These are phyloP conservation scores for Fusarium fracticaudum DNA, from an alignment of 2,329 filamentous ascomycete genomes.

Conservation along the genomic window DNA sequence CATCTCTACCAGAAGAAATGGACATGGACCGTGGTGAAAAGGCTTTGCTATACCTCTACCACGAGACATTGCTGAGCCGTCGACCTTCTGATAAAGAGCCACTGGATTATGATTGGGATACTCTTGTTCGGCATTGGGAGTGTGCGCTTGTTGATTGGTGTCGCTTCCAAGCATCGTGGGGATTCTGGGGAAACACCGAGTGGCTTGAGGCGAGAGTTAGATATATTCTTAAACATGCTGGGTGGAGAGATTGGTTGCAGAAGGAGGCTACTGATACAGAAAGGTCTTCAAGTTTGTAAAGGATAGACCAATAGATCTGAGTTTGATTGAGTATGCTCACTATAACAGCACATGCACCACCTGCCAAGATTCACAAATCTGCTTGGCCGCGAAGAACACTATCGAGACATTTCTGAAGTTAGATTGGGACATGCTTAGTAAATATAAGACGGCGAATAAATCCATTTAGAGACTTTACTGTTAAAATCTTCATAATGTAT, in stretches of 20 bases:
- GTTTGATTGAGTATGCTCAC: not conserved
- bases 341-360: not conserved
- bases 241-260: constrained; percentile 58
- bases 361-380: not conserved
- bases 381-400: too few species aligned
- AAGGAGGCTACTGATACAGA: constrained; percentile 7
- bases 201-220: constrained; percentile 66
- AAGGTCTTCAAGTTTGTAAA: not conserved
- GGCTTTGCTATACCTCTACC: constrained; percentile 62
- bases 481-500: too few species aligned
- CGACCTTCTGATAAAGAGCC: not conserved
- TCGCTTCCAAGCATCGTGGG: constrained; percentile 68
- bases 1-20: constrained; percentile 50
- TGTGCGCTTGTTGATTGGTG: constrained; percentile 75
- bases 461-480: not conserved
- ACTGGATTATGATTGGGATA: constrained; percentile 61
- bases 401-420: too few species aligned
- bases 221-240: constrained; percentile 55
- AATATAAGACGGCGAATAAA: fast-evolving
- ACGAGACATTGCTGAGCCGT: constrained; percentile 45
- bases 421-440: fast-evolving
- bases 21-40: constrained; percentile 62
- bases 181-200: constrained; percentile 68
- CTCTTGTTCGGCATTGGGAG: constrained; percentile 70
- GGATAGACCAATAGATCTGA: not conserved